Percentiles rank a stretch among this genome's conserved stretches.
Evolutionary conservation across 441 rosid genomes (phyloP).

Genomic region (Raphanus hybrid): DNA sequence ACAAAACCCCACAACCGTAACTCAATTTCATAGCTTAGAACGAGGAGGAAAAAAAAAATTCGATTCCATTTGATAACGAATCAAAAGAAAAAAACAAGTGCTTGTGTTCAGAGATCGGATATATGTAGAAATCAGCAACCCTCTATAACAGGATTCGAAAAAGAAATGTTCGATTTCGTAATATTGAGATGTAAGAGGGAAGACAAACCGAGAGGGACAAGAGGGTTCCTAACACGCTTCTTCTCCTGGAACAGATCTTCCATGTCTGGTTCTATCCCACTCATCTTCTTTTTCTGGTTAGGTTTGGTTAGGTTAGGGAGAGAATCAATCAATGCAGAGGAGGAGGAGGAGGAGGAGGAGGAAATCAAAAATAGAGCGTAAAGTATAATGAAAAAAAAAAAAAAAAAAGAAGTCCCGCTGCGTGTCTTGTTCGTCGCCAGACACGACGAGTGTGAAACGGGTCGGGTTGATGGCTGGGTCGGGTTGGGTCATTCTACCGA

Average conservation of each 20-base stretch:
- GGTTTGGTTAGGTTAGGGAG: background rate
- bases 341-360: background rate
- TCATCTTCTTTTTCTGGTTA: slow-evolving; percentile 51
- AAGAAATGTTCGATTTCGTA: background rate
- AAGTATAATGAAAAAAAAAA: too few species aligned
- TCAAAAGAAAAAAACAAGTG: slow-evolving; percentile 4
- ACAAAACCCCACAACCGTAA: background rate
- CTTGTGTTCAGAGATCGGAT: background rate
- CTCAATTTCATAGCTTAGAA: slow-evolving; percentile 7
- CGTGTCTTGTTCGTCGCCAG: slow-evolving; percentile 41
- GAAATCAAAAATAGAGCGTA: background rate
- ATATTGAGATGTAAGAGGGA: background rate
- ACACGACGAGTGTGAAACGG: background rate
- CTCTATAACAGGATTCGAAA: background rate
- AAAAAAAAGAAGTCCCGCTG: background rate
- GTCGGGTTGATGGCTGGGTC: background rate
- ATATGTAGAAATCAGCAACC: background rate
- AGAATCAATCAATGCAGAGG: background rate
- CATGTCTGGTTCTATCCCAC: slow-evolving; percentile 58
- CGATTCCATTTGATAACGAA: background rate
- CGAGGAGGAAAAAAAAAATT: background rate
- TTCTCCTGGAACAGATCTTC: slow-evolving; percentile 75
- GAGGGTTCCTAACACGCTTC: slow-evolving; percentile 79
- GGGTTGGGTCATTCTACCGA: background rate
- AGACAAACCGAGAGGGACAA: slow-evolving; percentile 81